Evolutionary conservation across 164 flowering plant species (phyloP).

Genomic region (Magnolia sinica): DNA sequence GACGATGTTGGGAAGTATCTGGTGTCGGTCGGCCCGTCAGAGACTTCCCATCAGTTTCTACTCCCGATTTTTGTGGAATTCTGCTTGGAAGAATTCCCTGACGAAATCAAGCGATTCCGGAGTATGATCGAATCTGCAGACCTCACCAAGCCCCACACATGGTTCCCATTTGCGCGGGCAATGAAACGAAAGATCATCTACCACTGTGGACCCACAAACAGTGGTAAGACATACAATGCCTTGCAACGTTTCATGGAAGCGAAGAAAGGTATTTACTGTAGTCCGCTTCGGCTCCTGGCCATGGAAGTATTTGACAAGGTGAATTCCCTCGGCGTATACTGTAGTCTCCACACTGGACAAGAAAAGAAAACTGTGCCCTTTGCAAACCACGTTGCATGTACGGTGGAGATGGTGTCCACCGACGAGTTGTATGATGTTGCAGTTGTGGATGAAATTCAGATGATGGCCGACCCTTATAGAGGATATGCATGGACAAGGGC

Average conservation of each 20-base stretch:
- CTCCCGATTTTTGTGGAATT: slow-evolving; percentile 84
- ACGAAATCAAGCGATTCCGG: slow-evolving; percentile 69
- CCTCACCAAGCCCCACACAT: slow-evolving; percentile 83
- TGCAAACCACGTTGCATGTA: slow-evolving; percentile 78
- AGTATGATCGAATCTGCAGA: slow-evolving; percentile 68
- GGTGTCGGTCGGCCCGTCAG: slow-evolving; percentile 53
- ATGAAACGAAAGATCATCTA: slow-evolving; percentile 86
- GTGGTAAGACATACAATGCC: slow-evolving; percentile 93
- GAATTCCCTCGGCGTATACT: slow-evolving; percentile 72
- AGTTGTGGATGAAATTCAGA: slow-evolving; percentile 91
- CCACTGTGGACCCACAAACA: slow-evolving; percentile 95
- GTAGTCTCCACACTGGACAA: slow-evolving; percentile 87
- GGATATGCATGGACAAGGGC: slow-evolving; percentile 97
- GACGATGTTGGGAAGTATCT: slow-evolving; percentile 45
- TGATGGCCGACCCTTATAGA: slow-evolving; percentile 79
- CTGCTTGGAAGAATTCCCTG: slow-evolving; percentile 74
- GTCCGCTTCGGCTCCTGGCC: slow-evolving; percentile 87
- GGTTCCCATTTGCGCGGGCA: slow-evolving; percentile 93
- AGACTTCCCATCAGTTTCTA: slow-evolving; percentile 52
- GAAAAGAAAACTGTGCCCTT: slow-evolving; percentile 84
- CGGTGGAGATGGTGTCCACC: slow-evolving; percentile 88
- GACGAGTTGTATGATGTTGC: slow-evolving; percentile 85
- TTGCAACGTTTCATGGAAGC: slow-evolving; percentile 90
- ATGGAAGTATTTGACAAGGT: slow-evolving; percentile 97
- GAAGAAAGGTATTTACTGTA: slow-evolving; percentile 75